phyloP scores from a whole-genome alignment of 2,329 filamentous ascomycete species.

The Thielaviopsis ethacetica region DNA sequence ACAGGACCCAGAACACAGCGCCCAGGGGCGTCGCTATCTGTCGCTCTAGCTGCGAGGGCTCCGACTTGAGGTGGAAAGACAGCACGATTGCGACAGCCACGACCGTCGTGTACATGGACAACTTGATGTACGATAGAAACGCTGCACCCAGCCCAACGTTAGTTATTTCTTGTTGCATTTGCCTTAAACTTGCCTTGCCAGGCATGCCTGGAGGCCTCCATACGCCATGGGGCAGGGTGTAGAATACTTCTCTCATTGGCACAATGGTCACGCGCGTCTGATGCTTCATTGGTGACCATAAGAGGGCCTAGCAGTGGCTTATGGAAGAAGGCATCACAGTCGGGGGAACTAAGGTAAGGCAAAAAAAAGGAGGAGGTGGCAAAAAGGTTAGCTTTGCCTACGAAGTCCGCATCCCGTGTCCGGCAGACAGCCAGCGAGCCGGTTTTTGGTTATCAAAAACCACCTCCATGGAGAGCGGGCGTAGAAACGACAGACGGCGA shows the following conservation, averaged over 20 bases:
- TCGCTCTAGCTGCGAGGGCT: conserved; percentile 54
- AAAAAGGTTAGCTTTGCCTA: no score
- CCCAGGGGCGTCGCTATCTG: conserved; percentile 72
- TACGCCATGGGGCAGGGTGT: background rate
- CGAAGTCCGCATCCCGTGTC: no score
- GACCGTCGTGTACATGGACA: conserved; percentile 80
- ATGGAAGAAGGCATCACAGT: conserved; percentile 38
- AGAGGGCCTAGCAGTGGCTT: conserved; percentile 50
- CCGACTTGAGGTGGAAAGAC: conserved; percentile 73
- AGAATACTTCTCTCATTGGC: conserved; percentile 61
- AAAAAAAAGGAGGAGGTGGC: no score
- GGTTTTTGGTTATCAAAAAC: no score
- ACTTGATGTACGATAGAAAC: conserved; percentile 80
- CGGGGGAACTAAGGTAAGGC: conserved; percentile 17
- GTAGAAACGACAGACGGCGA: no score
- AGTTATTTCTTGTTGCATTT: background rate
- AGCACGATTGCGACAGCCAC: conserved; percentile 81
- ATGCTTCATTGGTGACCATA: conserved; percentile 57
- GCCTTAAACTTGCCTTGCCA: background rate
- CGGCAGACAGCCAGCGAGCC: no score
- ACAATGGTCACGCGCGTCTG: conserved; percentile 62
- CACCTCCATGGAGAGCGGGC: no score
- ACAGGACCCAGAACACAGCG: conserved; percentile 71
- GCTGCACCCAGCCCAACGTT: conserved; percentile 21
- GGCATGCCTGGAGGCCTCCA: no score